A percentile compares a stretch with the other conserved stretches of the same genome.
phyloP scores from a whole-genome alignment of 1,139 yeast species.

The Candida sojae region DNA sequence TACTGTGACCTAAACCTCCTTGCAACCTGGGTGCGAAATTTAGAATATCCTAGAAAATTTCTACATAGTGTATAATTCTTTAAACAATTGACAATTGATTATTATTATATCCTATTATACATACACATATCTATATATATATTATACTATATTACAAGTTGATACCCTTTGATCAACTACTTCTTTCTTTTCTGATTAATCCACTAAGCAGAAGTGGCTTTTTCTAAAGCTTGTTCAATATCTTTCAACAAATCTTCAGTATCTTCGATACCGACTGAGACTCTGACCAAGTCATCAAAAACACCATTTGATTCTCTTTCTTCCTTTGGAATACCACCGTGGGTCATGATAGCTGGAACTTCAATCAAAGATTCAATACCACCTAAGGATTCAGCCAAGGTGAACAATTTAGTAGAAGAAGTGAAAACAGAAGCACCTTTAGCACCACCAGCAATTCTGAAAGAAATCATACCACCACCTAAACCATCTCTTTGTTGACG shows the following conservation, averaged over 20 bases:
- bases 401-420: constrained; percentile 72
- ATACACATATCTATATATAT: background rate
- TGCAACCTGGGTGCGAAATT: background rate
- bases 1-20: too few species aligned
- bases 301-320: constrained; percentile 84
- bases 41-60: background rate
- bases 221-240: constrained; percentile 65
- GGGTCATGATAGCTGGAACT: constrained; percentile 93
- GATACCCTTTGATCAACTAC: too few species aligned
- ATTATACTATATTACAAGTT: too few species aligned
- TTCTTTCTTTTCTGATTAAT: background rate
- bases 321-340: constrained; percentile 84
- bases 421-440: constrained; percentile 75
- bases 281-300: constrained; percentile 77
- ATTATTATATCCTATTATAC: background rate
- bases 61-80: too few species aligned
- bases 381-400: constrained; percentile 88
- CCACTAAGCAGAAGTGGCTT: constrained; percentile 9
- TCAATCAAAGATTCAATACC: constrained; percentile 87
- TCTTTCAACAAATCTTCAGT: constrained; percentile 76
- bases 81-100: background rate
- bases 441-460: constrained; percentile 83
- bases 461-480: constrained; percentile 92
- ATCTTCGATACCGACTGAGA: constrained; percentile 88
- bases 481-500: constrained; percentile 82